A percentile compares a stretch with the other conserved stretches of the same genome.
phyloP scores from a whole-genome alignment of 2,329 filamentous ascomycete species.

The Graphilbum sp. region DNA sequence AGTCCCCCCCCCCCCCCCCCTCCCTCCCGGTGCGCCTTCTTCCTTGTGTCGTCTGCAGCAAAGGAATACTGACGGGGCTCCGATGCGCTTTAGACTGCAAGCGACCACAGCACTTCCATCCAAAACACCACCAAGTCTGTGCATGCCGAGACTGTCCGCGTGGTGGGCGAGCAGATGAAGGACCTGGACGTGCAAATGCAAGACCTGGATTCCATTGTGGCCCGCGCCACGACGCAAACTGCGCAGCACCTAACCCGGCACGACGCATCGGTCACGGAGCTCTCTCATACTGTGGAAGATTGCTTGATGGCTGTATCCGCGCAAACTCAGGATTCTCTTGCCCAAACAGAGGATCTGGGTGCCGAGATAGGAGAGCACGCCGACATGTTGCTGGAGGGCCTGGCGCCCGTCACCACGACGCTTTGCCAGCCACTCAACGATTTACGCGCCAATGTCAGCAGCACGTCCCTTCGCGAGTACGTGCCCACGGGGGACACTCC shows the following conservation, averaged over 20 bases:
- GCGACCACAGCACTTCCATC: conserved; percentile 68
- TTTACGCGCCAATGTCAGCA: conserved; percentile 52
- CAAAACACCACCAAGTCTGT: conserved; percentile 72
- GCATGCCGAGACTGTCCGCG: conserved; percentile 75
- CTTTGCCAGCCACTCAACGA: conserved; percentile 54
- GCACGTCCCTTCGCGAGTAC: conserved; percentile 60
- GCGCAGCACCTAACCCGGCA: conserved; percentile 59
- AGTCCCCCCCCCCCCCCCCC: conserved; percentile 31
- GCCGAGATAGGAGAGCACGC: conserved; percentile 48
- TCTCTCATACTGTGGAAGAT: conserved; percentile 52
- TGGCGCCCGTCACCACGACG: conserved; percentile 42
- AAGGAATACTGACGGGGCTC: too few relatives aligned
- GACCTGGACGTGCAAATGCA: conserved; percentile 82
- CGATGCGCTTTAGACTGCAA: conserved; percentile 38
- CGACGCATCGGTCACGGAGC: conserved; percentile 41
- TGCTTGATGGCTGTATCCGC: conserved; percentile 57
- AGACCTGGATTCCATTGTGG: conserved; percentile 79
- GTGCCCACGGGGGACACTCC: conserved; percentile 74
- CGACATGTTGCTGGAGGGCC: conserved; percentile 36
- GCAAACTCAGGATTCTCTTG: conserved; percentile 53
- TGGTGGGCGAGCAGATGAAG: conserved; percentile 76
- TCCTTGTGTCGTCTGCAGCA: too few relatives aligned
- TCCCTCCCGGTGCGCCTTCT: too few relatives aligned
- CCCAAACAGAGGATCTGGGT: conserved; percentile 51
- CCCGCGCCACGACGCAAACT: conserved; percentile 67